A percentile compares a stretch with the other conserved stretches of the same genome.
These are phyloP conservation scores for Aspergillus transmontanensis DNA, from an alignment of 2,329 filamentous ascomycete genomes.

Conservation along the genomic window DNA sequence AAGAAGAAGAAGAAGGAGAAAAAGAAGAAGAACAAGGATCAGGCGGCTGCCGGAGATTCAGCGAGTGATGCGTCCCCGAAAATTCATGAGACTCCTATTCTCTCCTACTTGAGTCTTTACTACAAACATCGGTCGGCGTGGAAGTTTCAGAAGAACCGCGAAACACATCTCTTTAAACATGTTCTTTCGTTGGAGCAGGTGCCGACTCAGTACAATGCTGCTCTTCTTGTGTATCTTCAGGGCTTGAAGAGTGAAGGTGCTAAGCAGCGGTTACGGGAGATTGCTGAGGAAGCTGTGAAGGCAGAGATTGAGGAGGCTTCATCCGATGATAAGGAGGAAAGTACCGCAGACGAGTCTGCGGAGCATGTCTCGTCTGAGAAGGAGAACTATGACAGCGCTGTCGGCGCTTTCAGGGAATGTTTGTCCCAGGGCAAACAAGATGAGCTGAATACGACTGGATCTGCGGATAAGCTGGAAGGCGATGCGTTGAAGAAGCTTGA, in stretches of 20 bases:
- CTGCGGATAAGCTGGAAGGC: slow-evolving; percentile 25
- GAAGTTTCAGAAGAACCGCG: slow-evolving; percentile 97
- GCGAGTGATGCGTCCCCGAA: slow-evolving; percentile 13
- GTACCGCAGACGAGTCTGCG: slow-evolving; percentile 17
- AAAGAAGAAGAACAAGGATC: slow-evolving; percentile 35
- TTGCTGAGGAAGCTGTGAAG: slow-evolving; percentile 63
- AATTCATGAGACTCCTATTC: slow-evolving; percentile 54
- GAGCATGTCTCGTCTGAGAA: slow-evolving; percentile 17
- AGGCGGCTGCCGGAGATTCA: slow-evolving; percentile 14
- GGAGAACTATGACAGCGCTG: slow-evolving; percentile 51
- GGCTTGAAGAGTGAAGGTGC: slow-evolving; percentile 77
- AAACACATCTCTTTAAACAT: slow-evolving; percentile 82
- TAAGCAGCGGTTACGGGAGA: slow-evolving; percentile 64
- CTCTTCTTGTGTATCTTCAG: slow-evolving; percentile 75
- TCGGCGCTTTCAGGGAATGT: slow-evolving; percentile 49
- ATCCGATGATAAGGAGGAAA: slow-evolving; percentile 20
- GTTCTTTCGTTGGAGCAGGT: slow-evolving; percentile 72
- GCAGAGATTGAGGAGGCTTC: slow-evolving; percentile 35
- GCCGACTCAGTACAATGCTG: slow-evolving; percentile 67
- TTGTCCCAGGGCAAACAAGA: slow-evolving; percentile 31
- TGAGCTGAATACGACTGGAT: slow-evolving; percentile 22
- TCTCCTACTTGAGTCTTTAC: slow-evolving; percentile 78
- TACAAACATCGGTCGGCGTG: slow-evolving; percentile 69
- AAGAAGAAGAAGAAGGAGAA: slow-evolving; percentile 32
- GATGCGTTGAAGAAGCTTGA: slow-evolving; percentile 33